phyloP scores from a whole-genome alignment of 805 yeast species.

The Hanseniaspora jakobsenii region DNA sequence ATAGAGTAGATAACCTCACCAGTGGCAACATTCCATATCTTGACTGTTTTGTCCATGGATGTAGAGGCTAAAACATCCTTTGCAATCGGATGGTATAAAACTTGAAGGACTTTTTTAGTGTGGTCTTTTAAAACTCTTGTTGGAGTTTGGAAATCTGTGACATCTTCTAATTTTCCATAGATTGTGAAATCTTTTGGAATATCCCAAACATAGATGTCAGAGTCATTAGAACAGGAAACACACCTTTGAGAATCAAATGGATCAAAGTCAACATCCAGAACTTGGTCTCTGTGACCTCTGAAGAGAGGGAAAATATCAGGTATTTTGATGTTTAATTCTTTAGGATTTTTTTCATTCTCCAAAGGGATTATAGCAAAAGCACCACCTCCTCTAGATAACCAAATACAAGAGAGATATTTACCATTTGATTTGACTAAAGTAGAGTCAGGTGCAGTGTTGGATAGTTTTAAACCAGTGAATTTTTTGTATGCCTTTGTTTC shows the following conservation, averaged over 20 bases:
- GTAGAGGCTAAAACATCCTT: conserved; percentile 77
- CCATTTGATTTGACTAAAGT: conserved; percentile 81
- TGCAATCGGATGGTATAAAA: conserved; percentile 81
- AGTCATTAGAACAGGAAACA: conserved; percentile 73
- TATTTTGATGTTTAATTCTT: conserved; percentile 69
- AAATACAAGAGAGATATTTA: conserved; percentile 70
- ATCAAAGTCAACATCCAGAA: conserved; percentile 88
- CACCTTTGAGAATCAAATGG: conserved; percentile 71
- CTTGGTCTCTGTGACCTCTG: conserved; percentile 92
- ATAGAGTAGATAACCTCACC: conserved; percentile 62
- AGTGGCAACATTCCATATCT: conserved; percentile 75
- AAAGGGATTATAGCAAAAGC: conserved; percentile 91
- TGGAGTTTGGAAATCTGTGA: conserved; percentile 40
- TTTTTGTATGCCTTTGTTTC: conserved; percentile 51
- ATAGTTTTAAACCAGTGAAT: conserved; percentile 46
- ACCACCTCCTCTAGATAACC: conserved; percentile 96
- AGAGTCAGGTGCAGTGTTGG: conserved; percentile 94
- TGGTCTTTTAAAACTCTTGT: conserved; percentile 68
- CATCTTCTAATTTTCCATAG: conserved; percentile 46
- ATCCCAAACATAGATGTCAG: conserved; percentile 72
- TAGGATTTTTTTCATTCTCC: conserved; percentile 15
- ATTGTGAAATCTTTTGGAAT: conserved; percentile 75
- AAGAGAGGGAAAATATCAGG: conserved; percentile 89
- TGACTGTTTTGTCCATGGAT: conserved; percentile 81
- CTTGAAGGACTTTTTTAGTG: conserved; percentile 84